Evolutionary conservation across 306 rosid species (phyloP), one percentile per base, ranked within the genome.

Genomic region (Quercus agrifolia): DNA sequence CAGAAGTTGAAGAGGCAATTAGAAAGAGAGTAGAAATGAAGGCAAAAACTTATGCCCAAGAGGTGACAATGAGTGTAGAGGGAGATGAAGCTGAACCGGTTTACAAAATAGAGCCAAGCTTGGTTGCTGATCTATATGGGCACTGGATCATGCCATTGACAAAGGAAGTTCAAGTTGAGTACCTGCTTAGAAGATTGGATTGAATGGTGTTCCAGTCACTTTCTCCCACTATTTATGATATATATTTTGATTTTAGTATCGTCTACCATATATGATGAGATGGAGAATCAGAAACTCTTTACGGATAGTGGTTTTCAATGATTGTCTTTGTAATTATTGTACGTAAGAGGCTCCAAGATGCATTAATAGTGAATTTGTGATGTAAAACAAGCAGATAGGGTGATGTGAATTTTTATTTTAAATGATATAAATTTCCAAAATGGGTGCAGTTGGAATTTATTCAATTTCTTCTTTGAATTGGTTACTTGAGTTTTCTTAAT

Each of bases 81-180:
- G 89, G 85, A 70, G 87, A 83, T 1, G 70, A 51, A 64, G 72
- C 87, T 4, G 86, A 80, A 74, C 90, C 90, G 0, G 93, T 87
- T 77, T 96, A 85, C 85, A 96, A 96, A 87, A 93, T 96, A 31
- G 82, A 84, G 70, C 97, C 99, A 44, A 80, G 78, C 56, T 79
- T 93, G 87, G 91, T 96, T 81, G 97, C 97, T 79, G 92, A 89
- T 87, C 88, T 96, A 0, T 93, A 96, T 70, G 86, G 94, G 69
- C 92, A 89, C 14, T 93, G 97, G 98, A 96, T 96, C 88, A 96
- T 96, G 99, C 99, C 99, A 70, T 74, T 96, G 81, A 96, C 99
- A 56, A 96, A 96, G 83, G 88, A 96, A 86, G 98, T 93, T 79
- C 98, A 93, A 88, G 91, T 93, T 83, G 91, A 90, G 5, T 96